Evolutionary conservation across 257 asterid genomes (phyloP), one percentile per base, ranked within the genome.

Genomic region (Solanum chilense): DNA sequence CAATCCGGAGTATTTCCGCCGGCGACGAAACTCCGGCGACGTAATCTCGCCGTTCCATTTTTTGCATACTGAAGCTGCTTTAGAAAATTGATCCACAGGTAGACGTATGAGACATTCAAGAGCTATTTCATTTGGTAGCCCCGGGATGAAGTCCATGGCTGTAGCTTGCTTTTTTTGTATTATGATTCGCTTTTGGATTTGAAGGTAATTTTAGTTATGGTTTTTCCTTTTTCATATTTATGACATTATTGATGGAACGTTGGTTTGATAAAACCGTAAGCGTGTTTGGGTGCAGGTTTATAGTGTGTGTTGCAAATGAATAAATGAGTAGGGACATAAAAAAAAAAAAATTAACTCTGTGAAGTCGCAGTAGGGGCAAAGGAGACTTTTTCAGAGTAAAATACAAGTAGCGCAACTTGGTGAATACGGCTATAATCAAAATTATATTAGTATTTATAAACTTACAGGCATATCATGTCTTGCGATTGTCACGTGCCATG

Each of bases 41-140:
- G 12, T 76, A 60, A 89, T 84, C n/a, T 84, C 86, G 9, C 15
- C 5, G 15, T 56, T 87, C 88, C 89, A 87, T 2, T n/a, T 16
- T 60, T 49, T 80, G 83, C 75, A 78, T 5, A 87, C 88, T 2
- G 89, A 87, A 31, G 91, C 87, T 69, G 80, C 89, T 37, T 31
- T 58, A 13, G 88, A 78, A 1, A 87, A 39, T 3, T 87, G 87
- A 13, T 85, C 13, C 37, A 84, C 21, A 23, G 89, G 89, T 1
- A 90, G 83, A 9, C 89, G 89, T 21, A 86, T 73, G 14, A 90
- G 85, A 45, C 92, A 90, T 69, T 90, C 86, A 20, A 86, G 5
- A 8, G 85, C 88, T 13, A 85, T 39, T 2, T 85, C 88, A 47
- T 86, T 76, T 2, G 85, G 49, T 33, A 86, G 21, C 21, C 85